These are phyloP conservation scores for Aspergillus alliaceus DNA, from an alignment of 2,329 filamentous ascomycete genomes.

Conservation along the genomic window DNA sequence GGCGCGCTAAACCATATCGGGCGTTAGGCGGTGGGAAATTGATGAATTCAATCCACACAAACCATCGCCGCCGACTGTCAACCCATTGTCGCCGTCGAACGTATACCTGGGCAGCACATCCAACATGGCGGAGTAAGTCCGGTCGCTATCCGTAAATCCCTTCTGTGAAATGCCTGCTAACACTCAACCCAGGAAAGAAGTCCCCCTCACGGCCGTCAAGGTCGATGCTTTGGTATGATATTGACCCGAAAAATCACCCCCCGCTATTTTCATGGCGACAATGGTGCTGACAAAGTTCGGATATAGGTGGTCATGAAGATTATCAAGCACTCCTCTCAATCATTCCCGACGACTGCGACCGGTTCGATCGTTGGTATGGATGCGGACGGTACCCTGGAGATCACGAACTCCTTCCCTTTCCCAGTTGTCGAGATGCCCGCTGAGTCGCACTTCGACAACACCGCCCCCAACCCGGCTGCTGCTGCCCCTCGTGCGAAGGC, in stretches of 20 bases:
- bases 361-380: conserved; percentile 95
- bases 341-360: conserved; percentile 85
- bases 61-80: conserved; percentile 19
- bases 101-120: conserved; percentile 22
- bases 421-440: conserved; percentile 73
- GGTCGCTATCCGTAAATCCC: neutral
- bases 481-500: conserved; percentile 90
- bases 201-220: conserved; percentile 81
- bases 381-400: conserved; percentile 72
- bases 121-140: conserved; percentile 35
- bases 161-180: conserved; percentile 14
- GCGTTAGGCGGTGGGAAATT: conserved; percentile 29
- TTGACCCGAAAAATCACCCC: conserved; percentile 32
- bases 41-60: conserved; percentile 35
- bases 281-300: conserved; percentile 25
- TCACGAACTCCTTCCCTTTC: conserved; percentile 96
- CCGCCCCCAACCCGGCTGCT: conserved; percentile 72
- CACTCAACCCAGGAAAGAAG: conserved; percentile 57
- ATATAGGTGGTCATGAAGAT: conserved; percentile 91
- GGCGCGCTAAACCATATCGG: conserved; percentile 26
- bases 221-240: conserved; percentile 84
- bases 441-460: conserved; percentile 69
- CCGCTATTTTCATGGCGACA: conserved; percentile 18
- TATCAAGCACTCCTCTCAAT: conserved; percentile 87
- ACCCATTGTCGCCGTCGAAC: conserved; percentile 19